Conservation (phyloP, 75 land plant genomes). For the Cryptomeria japonica region DNA sequence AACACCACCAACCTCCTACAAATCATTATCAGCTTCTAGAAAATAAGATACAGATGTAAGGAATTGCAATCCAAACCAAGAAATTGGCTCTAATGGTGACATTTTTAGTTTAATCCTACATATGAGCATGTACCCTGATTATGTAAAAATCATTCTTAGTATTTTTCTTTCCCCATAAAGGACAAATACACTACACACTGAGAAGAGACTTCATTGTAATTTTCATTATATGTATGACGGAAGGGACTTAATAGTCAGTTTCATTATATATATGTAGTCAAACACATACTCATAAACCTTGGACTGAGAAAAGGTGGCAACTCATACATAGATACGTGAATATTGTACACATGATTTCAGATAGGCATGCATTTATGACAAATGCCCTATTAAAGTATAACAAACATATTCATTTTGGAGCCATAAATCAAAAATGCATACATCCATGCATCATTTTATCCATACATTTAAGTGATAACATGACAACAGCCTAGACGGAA, state of each 20-base stretch:
- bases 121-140: background rate
- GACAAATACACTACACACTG: background rate
- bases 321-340: background rate
- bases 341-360: background rate
- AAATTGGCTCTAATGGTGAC: background rate
- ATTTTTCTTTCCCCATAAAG: background rate
- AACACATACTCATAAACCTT: background rate
- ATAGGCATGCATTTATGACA: background rate
- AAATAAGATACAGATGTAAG: background rate
- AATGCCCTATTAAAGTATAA: background rate
- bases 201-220: background rate
- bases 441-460: background rate
- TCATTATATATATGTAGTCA: too few relatives aligned
- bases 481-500: background rate
- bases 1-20: conserved; percentile 31
- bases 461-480: background rate
- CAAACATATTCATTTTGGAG: background rate
- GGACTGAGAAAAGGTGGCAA: background rate
- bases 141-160: background rate
- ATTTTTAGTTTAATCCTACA: background rate
- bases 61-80: background rate
- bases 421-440: background rate
- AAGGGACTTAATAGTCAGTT: too few relatives aligned
- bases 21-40: conserved; percentile 83
- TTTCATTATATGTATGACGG: background rate